Base-by-base conservation (phyloP, 441 rosid species). In the Isatis lusitanica region DNA sequence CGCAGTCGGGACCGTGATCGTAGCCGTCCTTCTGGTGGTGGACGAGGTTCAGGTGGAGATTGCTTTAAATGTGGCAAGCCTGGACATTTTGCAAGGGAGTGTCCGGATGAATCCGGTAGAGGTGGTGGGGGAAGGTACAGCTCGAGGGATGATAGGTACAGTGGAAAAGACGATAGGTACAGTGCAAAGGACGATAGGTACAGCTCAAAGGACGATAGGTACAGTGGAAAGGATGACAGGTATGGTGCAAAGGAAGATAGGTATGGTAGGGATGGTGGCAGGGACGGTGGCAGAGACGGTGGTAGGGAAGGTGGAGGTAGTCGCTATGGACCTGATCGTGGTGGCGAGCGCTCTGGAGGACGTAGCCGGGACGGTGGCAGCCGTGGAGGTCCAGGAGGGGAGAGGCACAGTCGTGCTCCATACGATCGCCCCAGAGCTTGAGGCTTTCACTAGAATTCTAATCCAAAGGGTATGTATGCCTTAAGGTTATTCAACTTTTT, bases 61-160 rank as follows among this genome's bases (percentile, higher is more conserved):
- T 93, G 98, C 83, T 93, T 91, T 68, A 90, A 86, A 77, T 93
- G 98, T 63, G 96, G 97, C 67, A 93, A 93, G 76, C 97, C 97
- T 70, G 96, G 98, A 31, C 98, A 93, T 76, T 93, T 93, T 81
- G 97, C 98, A 16, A 81, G 98, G 78, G 98, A 93, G 75, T 93
- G 97, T 75, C 97, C 97, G 26, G 75, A 86, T 78, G 97, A 87
- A 71, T 86, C 83, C 52, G 79, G 77, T 66, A 82, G 91, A 79
- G 92, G 88, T 53, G 88, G 91, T 58, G 82, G 85, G 60, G 91
- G 81, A 16, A 81, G 86, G 79, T 87, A 83, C 79, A 84, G 91
- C 65, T 85, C 88, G 10, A 85, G 80, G 81, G 89, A 83, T 15
- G 90, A 84, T 18, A 80, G 89, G 84, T 80, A 81, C 72, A 52